Evolutionary conservation across 2,329 filamentous ascomycete species (phyloP).

Genomic region (Calonectria naviculata): DNA sequence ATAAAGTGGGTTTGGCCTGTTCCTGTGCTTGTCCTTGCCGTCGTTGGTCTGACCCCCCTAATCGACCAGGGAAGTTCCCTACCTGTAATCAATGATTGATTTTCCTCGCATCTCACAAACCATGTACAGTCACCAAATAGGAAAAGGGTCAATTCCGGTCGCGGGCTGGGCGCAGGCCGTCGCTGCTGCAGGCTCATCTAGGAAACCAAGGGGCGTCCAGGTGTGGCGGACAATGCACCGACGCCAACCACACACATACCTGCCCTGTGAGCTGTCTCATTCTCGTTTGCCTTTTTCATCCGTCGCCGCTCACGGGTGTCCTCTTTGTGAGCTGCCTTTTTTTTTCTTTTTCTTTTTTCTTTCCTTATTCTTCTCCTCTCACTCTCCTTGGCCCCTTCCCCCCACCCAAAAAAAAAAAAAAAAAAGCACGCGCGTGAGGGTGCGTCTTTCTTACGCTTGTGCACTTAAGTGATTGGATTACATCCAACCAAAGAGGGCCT

Average conservation of each 20-base stretch:
- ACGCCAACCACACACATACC: background rate
- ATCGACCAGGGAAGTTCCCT: background rate
- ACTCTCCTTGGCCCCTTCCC: background rate
- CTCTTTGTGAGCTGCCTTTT: background rate
- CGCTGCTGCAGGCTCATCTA: slow-evolving; percentile 12
- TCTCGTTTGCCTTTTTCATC: background rate
- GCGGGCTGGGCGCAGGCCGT: background rate
- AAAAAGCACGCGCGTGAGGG: background rate
- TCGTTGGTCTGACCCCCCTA: background rate
- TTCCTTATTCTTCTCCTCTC: background rate
- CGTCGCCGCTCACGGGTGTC: background rate
- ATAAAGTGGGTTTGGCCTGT: background rate
- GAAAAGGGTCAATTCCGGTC: slow-evolving; percentile 11
- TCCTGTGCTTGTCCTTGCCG: slow-evolving; percentile 2
- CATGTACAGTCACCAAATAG: slow-evolving; percentile 16
- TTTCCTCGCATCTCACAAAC: slow-evolving; percentile 12
- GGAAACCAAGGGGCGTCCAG: slow-evolving; percentile 10
- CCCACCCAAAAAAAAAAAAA: too few relatives aligned
- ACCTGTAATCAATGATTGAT: background rate
- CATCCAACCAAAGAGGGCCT: background rate
- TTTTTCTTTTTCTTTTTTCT: too few relatives aligned
- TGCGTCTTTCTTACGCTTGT: background rate
- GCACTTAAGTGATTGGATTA: background rate
- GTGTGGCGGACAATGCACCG: slow-evolving; percentile 4
- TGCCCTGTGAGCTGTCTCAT: background rate